Evolutionary conservation across 495 filamentous ascomycete species (phyloP).

Genomic region (Neurospora hispaniola): DNA sequence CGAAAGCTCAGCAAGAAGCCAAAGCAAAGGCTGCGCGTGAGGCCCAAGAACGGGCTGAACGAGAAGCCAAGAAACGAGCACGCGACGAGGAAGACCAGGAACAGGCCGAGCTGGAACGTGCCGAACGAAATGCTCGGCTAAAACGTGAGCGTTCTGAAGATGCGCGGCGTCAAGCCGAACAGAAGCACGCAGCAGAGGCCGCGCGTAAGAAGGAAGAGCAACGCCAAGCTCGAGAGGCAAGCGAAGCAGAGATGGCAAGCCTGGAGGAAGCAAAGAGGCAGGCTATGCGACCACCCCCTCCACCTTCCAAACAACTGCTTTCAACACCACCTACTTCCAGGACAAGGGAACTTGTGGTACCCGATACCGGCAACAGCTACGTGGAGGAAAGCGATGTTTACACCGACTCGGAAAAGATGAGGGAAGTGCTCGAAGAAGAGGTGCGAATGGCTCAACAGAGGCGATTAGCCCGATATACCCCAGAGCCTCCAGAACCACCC

Average conservation of each 20-base stretch:
- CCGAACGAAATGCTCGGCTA: slow-evolving; percentile 7
- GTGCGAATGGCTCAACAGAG: background rate
- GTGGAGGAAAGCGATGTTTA: background rate
- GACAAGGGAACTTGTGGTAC: background rate
- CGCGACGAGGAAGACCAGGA: slow-evolving; percentile 13
- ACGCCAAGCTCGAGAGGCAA: background rate
- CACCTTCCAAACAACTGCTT: background rate
- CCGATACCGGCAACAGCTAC: background rate
- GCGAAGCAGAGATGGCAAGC: background rate
- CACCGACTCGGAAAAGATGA: background rate
- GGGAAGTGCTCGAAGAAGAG: background rate
- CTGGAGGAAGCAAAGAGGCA: background rate
- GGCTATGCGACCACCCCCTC: background rate
- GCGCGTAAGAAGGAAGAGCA: slow-evolving; percentile 1
- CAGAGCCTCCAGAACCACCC: background rate
- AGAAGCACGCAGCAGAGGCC: slow-evolving; percentile 3
- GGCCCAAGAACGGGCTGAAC: background rate
- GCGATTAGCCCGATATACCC: background rate
- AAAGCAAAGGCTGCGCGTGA: background rate
- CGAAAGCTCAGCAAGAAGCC: background rate
- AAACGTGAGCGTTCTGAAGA: slow-evolving; percentile 8
- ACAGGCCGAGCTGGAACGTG: slow-evolving; percentile 7
- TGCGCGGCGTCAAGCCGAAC: background rate
- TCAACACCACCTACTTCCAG: background rate
- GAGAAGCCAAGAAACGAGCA: slow-evolving; percentile 6